Base-by-base conservation (phyloP, 2,329 filamentous ascomycete species). In the Tolypocladium amazonense region DNA sequence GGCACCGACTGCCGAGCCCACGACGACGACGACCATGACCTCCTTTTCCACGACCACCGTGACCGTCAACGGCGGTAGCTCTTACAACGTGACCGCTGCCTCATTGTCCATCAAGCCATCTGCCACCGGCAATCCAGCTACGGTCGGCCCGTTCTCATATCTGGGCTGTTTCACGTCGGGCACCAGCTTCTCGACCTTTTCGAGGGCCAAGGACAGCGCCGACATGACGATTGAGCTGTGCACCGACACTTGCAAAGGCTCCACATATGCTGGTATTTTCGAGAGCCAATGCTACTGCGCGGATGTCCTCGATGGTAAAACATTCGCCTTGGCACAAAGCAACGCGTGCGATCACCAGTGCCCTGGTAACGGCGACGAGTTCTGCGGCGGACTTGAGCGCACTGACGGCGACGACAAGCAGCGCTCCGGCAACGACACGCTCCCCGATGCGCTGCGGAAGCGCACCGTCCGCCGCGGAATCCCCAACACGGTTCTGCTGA, bases 271-370 rank as follows among this genome's bases (percentile, higher is more conserved):
- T 2, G 78, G 75, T 57, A 62, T 78, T 47, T 75, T 71, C 30
- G 68, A 71, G 35, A 75, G 69, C 14, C 68, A 68, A 27, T 81
- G 79, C 65, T 79, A 77, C 68, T 82, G 79, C 60, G 77, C 77
- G 39, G 68, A 74, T 15, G 60, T 58, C 1, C 69, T 81, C 23
- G 75, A 76, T 43, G 67, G 68, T 5, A 70, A 73, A 53, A 76
- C 77, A n/a, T 69, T 64, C 15, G 73, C 77, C 15, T 55, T 56
- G 23, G n/a, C n/a, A n/a, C n/a, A n/a, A n/a, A n/a, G 62, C 73
- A 1, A 57, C 61, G 2, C 67, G 66, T 52, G 79, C 62, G 64
- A 75, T 58, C 63, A 65, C 2, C 66, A 68, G 0, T 81, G 79
- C 60, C 76, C 78, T 0, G 78, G 78, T 2, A 69, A 79, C 61